Evolutionary conservation across 495 filamentous ascomycete genomes (phyloP), one percentile per base, ranked within the genome.

Genomic region (Aspergillus taichungensis): DNA sequence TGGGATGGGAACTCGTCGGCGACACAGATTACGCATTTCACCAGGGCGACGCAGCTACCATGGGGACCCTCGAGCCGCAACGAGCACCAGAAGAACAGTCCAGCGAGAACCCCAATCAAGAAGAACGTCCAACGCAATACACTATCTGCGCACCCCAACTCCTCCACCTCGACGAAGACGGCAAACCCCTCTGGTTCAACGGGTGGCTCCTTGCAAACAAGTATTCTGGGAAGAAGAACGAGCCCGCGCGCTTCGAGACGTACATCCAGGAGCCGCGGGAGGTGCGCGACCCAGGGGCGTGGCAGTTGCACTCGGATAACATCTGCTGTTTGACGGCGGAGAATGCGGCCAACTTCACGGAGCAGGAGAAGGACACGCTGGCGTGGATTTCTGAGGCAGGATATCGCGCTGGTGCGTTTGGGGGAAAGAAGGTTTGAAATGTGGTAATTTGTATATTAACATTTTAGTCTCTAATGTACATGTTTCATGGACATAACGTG

Each of bases 111-210:
- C 33, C 8, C 13, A 36, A 8, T 28, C 12, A 27, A 40, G 18
- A 40, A 8, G 12, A 31, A 6, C 1, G 11, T 5, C 18, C 33
- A 29, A 8, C 35, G 18, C 27, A 39, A 5, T 55, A 51, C 14
- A 56, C 56, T 4, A 52, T 64, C 28, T 62, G 59, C 40, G 46
- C 43, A 6, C 52, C 54, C 0, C 61, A 64, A 24, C 46, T 62
- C 0, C 46, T 64, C 0, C 59, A 64, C 36, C 38, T 62, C 2
- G 59, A 59, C 9, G 42, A 18, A 1, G 27, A 46, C 6, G 53
- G 53, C 0, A 47, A 48, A 10, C 57, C 60, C 1, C 43, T 63
- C 3, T 63, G 62, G 62, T 63, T 63, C 52, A 63, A 65, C 42
- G 56, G 59, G 14, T 62, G 59, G 59, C 14, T 62, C 27, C 45